Evolutionary conservation across 2,329 filamentous ascomycete species (phyloP), one percentile per base, ranked within the genome.

Genomic region (Beauveria scarabaeidicola): DNA sequence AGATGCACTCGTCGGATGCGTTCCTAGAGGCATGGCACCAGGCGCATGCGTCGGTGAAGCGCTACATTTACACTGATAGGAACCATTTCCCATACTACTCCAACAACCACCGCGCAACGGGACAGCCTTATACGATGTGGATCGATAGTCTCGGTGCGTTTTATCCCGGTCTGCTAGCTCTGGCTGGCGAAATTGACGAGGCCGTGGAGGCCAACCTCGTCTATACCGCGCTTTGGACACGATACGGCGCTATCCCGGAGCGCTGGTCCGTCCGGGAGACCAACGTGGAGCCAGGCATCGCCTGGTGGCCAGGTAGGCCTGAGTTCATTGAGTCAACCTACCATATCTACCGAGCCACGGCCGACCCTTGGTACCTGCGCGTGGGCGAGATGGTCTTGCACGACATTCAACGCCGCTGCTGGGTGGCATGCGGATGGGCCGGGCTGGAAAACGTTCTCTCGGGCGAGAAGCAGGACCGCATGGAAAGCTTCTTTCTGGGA

Each of bases 401-500:
- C 61, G 94, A 99, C 69, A 91, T 99, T 67, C 87, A 89, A 67
- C 81, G 90, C 52, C 84, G 93, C 58, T 99, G 94, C 73, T 91
- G 90, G 84, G 91, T 91, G 0, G 82, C 84, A 63, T 99, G 94
- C 67, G 94, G 94, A 44, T 97, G 93, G 91, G 90, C 93, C 15
- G 93, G 93, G 0, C 79, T 97, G 40, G 87, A 91, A 67, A 87
- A 92, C 70, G 89, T 93, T 9, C 78, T 87, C 38, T 90, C 83
- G 5, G 93, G 93, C 3, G 90, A 97, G 73, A 85, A 91, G 73
- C 90, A 84, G 66, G 92, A 99, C 70, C 88, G 94, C 38, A 97
- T 97, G 94, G 94, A 99, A 74, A 97, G 93, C 70, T 99, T 97
- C 79, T 97, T 97, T 69, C 80, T 99, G 1, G 93, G 94, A 15